Evolutionary conservation across 2,329 filamentous ascomycete genomes (phyloP), one percentile per base, ranked within the genome.

Genomic region (Sporothrix globosa): DNA sequence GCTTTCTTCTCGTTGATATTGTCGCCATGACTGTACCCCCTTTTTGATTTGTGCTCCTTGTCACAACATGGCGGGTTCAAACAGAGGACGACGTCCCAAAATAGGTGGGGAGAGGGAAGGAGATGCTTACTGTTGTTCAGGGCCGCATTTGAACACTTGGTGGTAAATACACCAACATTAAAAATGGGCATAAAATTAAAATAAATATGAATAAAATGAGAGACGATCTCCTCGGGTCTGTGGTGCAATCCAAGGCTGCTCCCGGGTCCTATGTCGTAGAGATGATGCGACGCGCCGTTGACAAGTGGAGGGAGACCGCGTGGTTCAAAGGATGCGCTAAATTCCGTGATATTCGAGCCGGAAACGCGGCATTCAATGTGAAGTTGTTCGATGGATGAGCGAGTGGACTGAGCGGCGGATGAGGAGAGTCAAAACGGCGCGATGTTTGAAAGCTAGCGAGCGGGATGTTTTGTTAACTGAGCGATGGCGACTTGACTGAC

Each of bases 361-460:
- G 21, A 46, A 63, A 24, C 39, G 11, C 39, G 39, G 58, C 58
- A 46, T 46, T 24, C 4, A 46, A n/a, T 27, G 39, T 46, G n/a
- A 27, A 46, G 21, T 27, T 63, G 14, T 19, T 46, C n/a, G 39
- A 39, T 61, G 58, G 58, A 27, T 63, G 58, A 50, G 24, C 61
- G 44, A 50, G 61, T 14, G 61, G 61, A 34, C 44, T 24, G 44
- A 24, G 44, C 24, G 27, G 61, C 54, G 30, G 65, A 44, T 39
- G 65, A 67, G 9, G 19, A 54, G 65, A 54, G 30, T 41, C 50
- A 52, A 54, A 69, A 66, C 39, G 68, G 68, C 61, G 24, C 53
- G 61, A 19, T 69, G 39, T 30, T n/a, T n/a, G 21, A 14, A 48
- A 50, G 24, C 61, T 50, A 67, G 19, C 41, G 50, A 24, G 24